A percentile compares a stretch with the other conserved stretches of the same genome.
Evolutionary conservation across 257 asterid species (phyloP).

Genomic region (Parsonsia alboflavescens): DNA sequence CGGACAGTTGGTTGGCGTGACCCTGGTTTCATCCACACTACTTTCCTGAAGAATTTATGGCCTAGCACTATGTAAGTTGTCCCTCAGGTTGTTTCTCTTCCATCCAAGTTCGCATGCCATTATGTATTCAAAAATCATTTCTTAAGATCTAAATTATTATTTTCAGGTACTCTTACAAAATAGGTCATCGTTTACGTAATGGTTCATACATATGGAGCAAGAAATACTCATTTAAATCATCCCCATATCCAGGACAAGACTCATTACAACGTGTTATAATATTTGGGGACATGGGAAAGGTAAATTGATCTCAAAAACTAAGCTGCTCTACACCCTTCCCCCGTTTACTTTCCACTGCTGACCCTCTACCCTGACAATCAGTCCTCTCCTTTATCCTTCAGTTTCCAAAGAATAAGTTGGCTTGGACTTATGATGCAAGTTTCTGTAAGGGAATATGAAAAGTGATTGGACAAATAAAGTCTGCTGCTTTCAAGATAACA

Average conservation of each 20-base stretch:
- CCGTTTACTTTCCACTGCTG: not conserved
- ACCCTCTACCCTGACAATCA: not conserved
- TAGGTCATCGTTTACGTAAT: constrained; percentile 57
- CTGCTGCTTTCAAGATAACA: not conserved
- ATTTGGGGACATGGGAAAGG: constrained; percentile 99
- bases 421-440: not conserved
- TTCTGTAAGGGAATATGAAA: not conserved
- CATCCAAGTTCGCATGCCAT: constrained; percentile 1
- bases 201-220: constrained; percentile 76
- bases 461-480: not conserved
- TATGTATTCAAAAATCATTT: not conserved
- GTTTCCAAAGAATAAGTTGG: not conserved
- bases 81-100: not conserved
- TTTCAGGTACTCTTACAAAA: constrained; percentile 66
- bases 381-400: not conserved
- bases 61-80: constrained; percentile 58
- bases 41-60: constrained; percentile 87
- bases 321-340: not conserved
- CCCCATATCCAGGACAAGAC: constrained; percentile 88
- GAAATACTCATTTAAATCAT: constrained; percentile 54
- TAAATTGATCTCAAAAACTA: constrained; percentile 14
- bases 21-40: constrained; percentile 91
- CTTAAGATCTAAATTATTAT: not conserved
- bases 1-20: constrained; percentile 98
- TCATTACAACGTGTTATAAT: constrained; percentile 75